Base-by-base conservation (phyloP, 2,329 filamentous ascomycete species). In the Penicillium vulpinum region DNA sequence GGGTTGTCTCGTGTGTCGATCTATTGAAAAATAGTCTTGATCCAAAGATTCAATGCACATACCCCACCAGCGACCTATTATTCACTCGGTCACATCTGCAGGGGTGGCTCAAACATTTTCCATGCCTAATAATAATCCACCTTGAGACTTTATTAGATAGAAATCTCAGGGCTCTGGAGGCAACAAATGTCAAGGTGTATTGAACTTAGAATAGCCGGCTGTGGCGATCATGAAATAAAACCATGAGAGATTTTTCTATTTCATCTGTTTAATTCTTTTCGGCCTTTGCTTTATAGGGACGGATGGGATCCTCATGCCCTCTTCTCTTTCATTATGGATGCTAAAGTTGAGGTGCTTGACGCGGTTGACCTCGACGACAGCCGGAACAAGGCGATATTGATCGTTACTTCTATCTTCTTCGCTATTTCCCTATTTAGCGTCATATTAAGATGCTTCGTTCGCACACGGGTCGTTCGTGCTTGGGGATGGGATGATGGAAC, bases 361-460 rank as follows among this genome's bases (percentile, higher is more conserved):
- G 28, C 46, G 11, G 40, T 35, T 18, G 26, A 53, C 22, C 22
- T 48, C 21, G 61, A 62, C n/a, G 55, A 60, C 24, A 56, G 60
- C 36, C 63, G 53, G 4, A 66, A 60, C 22, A 55, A 58, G 22
- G 64, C 65, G 21, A 67, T 67, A 28, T 21, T 65, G 11, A 58
- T 60, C 26, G 67, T 71, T 7, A 70, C 72, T 5, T 70, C 71
- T 10, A 69, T 73, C 13, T 77, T 79, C 54, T 66, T 78, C 45
- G 67, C 69, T 3, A 58, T 78, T n/a, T 75, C 77, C 0, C 65
- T 73, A n/a, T 43, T 74, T 9, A 69, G 75, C 16, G 73, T 73
- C 8, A 51, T 65, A 9, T 62, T 79, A 16, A 71, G 77, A 51
- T 68, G 74, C 22, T 78, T 77, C 62, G 76, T 78, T 31, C 75